Evolutionary conservation across 805 yeast genomes (phyloP), one percentile per base, ranked within the genome.

Genomic region (Yamadazyma phyllophila): DNA sequence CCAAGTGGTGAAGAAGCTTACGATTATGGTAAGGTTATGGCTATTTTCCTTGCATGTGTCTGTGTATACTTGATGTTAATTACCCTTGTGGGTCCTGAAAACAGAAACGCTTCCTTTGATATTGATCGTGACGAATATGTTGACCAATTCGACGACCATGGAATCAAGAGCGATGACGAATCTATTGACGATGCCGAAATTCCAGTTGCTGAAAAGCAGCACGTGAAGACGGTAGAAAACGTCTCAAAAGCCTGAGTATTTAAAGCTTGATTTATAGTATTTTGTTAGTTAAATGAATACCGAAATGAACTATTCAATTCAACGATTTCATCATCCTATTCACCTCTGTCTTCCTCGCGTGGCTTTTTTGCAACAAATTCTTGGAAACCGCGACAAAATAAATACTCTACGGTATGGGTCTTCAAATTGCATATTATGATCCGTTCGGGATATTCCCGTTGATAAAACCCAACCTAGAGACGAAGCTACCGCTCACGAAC

Each of bases 31-130:
- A 77, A 69, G 50, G 83, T 80, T 17, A 82, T 82, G 87, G 77
- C 84, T 10, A 82, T 82, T 44, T 81, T 82, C 59, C 72, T 80
- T 65, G 87, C 84, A 17, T 75, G 82, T 56, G 86, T 81, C 2
- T 77, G 78, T 50, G 83, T 65, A 0, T 80, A 69, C 51, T 69
- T 80, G 41, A 57, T 81, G 11, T 8, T 81, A 1, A 63, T 80
- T 31, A 65, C 78, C 1, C 60, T 81, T 34, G 44, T 82, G 40
- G 88, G 88, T 12, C 87, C 87, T 5, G 88, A 82, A 60, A 75
- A 78, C 32, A 55, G 61, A 55, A 49, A 46, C 20, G 61, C 61
- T 34, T 51, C 54, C 14, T 57, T 58, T 39, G 58, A 56, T 43
- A 48, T 55, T 38, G 55, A 52, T 36, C 45, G 55, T 40, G 55